phyloP scores from a whole-genome alignment of 1,139 yeast species.

The Blastobotrys serpentis region DNA sequence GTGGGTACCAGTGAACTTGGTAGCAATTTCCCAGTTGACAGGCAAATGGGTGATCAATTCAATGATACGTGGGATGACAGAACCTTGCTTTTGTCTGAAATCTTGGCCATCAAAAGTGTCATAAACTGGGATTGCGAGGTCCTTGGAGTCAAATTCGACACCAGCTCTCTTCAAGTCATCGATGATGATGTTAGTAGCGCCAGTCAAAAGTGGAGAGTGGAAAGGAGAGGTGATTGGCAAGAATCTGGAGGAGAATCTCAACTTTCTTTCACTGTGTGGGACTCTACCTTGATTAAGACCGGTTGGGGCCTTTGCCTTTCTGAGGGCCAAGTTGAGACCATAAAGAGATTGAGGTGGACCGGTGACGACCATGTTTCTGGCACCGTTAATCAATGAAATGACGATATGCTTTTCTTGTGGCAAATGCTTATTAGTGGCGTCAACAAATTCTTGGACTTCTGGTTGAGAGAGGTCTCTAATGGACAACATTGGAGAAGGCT shows the following conservation, averaged over 20 bases:
- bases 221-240: conserved; percentile 95
- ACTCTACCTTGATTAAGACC: conserved; percentile 94
- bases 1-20: conserved; percentile 78
- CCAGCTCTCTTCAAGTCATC: conserved; percentile 61
- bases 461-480: conserved; percentile 79
- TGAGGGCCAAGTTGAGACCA: conserved; percentile 86
- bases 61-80: conserved; percentile 64
- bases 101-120: conserved; percentile 88
- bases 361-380: conserved; percentile 88
- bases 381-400: conserved; percentile 90
- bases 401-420: conserved; percentile 89
- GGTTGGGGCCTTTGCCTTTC: conserved; percentile 92
- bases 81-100: conserved; percentile 52
- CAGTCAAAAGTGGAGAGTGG: conserved; percentile 82
- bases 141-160: conserved; percentile 54
- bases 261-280: conserved; percentile 89
- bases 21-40: conserved; percentile 93
- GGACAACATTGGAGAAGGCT: conserved; percentile 96
- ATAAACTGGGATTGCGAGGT: conserved; percentile 78
- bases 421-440: conserved; percentile 86
- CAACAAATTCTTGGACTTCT: conserved; percentile 77
- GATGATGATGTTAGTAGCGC: conserved; percentile 66
- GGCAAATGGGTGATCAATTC: conserved; percentile 84
- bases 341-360: conserved; percentile 99
- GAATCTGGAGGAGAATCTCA: conserved; percentile 89